Conservation (phyloP, 805 yeast genomes). For the Ogataea sp. region DNA sequence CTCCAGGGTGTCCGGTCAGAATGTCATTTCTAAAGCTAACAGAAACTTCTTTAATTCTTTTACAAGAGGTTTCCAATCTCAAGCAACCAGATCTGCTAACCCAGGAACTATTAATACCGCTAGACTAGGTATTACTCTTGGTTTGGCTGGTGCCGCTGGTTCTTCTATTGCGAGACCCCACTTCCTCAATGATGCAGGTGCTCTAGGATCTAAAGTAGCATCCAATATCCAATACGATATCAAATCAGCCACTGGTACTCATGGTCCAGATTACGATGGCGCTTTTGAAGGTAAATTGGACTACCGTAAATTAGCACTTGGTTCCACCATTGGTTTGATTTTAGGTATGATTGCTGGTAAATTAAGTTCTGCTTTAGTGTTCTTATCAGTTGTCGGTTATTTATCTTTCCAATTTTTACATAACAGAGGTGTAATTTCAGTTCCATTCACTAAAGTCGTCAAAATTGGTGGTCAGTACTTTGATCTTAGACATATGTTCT, state of each 20-base stretch:
- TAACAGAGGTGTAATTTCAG: constrained; percentile 40
- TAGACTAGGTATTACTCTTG: constrained; percentile 4
- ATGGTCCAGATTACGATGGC: constrained; percentile 20
- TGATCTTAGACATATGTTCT: constrained; percentile 41
- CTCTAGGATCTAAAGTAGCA: background rate
- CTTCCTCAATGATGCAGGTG: constrained; percentile 4
- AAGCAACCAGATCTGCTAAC: background rate
- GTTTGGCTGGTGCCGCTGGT: constrained; percentile 13
- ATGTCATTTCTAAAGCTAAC: too few relatives aligned
- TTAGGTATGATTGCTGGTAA: constrained; percentile 57
- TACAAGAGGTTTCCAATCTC: background rate
- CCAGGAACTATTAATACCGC: background rate
- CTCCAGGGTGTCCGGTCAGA: background rate
- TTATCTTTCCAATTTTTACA: constrained; percentile 45
- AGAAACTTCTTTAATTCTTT: background rate
- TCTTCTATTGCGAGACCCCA: constrained; percentile 10
- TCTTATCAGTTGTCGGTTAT: constrained; percentile 37
- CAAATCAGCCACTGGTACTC: background rate
- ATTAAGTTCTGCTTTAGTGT: constrained; percentile 44
- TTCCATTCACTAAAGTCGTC: constrained; percentile 31
- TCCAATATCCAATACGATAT: background rate
- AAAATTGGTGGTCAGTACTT: constrained; percentile 30
- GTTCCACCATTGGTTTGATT: constrained; percentile 53
- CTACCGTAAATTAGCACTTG: constrained; percentile 56
- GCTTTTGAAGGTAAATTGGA: constrained; percentile 40